Evolutionary conservation across 2,329 filamentous ascomycete species (phyloP), one percentile per base, ranked within the genome.

Genomic region (Fusarium proliferatum): DNA sequence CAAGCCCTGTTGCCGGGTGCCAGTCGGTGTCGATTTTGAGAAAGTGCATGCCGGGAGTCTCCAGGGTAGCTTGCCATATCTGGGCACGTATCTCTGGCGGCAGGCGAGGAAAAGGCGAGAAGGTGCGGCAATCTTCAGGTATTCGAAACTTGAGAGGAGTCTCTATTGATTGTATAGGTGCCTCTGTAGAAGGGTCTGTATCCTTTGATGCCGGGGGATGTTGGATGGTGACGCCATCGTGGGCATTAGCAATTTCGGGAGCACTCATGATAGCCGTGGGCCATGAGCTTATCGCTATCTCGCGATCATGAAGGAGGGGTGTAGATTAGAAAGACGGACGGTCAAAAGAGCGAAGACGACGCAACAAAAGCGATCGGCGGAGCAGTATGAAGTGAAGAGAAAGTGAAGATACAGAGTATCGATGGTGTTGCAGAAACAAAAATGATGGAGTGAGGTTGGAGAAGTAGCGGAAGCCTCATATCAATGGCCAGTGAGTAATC

Each of bases 1-100:
- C 76, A 41, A 30, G 36, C 6, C 64, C 57, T 33, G 65, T 61
- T 10, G 60, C 48, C 13, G 67, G 48, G 12, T 70, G 59, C 23
- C 74, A 76, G 12, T 64, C 57, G 11, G 72, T 71, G 17, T 79
- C 64, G 11, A 82, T 71, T 59, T 77, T 79, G 62, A 83, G 72
- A 45, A 82, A 83, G 45, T 82, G 79, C 73, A 83, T 79, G 33
- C 82, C 82, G 2, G 81, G 80, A 15, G 79, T 74, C 4, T 76
- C 67, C 15, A 83, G 64, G 28, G 78, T 77, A 26, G 58, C 51
- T 43, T 77, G 77, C 82, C 82, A 83, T 60, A 83, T 81, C 42
- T 79, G 76, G 34, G 79, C 74, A 36, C 82, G 81, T 13, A 83
- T 76, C 61, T 83, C 82, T 6, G 78, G 64, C 2, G 82, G 82